Conservation (phyloP, 352 stramenopile species). For the Pythium oligandrum region DNA sequence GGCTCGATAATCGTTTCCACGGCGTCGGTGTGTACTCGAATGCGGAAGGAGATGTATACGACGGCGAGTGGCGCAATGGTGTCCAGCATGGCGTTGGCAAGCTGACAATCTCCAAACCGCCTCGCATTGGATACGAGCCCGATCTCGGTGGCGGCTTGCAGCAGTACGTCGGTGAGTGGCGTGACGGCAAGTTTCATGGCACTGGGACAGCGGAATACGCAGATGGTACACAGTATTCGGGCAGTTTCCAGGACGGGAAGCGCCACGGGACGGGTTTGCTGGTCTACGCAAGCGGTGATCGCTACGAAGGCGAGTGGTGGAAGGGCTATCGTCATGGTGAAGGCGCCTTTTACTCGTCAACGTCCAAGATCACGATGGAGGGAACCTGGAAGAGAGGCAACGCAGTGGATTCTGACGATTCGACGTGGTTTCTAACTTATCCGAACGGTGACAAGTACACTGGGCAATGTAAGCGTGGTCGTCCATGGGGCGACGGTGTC, state of each 20-base stretch:
- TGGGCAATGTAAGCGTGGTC: conserved; percentile 46
- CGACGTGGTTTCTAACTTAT: conserved; percentile 66
- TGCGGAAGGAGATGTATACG: conserved; percentile 52
- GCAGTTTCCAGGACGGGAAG: conserved; percentile 64
- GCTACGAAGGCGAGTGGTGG: conserved; percentile 76
- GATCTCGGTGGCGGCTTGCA: conserved; percentile 42
- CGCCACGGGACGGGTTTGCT: conserved; percentile 70
- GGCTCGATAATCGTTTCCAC: conserved; percentile 61
- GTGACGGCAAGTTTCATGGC: conserved; percentile 55
- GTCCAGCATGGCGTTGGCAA: conserved; percentile 61
- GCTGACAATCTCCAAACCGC: conserved; percentile 24
- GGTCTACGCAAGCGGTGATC: conserved; percentile 31
- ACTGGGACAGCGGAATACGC: conserved; percentile 78
- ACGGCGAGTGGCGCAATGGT: conserved; percentile 58
- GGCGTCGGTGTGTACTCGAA: conserved; percentile 62
- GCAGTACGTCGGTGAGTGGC: conserved; percentile 70
- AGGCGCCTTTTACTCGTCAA: conserved; percentile 42
- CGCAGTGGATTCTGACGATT: conserved; percentile 31
- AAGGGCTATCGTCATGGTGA: conserved; percentile 66
- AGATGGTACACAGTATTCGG: conserved; percentile 89
- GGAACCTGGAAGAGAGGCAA: conserved; percentile 57
- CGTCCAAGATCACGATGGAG: conserved; percentile 60
- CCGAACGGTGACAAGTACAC: conserved; percentile 78
- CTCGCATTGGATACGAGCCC: not conserved
- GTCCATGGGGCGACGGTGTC: conserved; percentile 72